These are phyloP conservation scores for Cladobotryum mycophilum DNA, from an alignment of 2,329 filamentous ascomycete species.

Conservation along the genomic window DNA sequence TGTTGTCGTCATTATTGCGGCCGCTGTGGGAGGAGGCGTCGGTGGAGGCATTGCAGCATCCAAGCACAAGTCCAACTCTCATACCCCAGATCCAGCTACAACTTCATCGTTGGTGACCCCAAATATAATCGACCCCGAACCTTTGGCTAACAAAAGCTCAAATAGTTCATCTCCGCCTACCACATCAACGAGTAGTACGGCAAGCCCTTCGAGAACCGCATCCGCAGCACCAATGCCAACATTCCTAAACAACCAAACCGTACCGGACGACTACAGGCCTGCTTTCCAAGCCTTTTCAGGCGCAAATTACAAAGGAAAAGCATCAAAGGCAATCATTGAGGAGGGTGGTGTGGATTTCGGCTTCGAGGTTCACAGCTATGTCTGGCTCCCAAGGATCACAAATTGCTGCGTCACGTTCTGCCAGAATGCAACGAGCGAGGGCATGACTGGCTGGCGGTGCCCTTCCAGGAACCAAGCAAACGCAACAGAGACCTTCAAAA, in stretches of 20 bases:
- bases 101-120: not conserved
- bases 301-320: constrained; percentile 17
- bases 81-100: not conserved
- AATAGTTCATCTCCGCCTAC: not conserved
- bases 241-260: constrained; percentile 21
- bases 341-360: constrained; percentile 20
- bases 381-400: constrained; percentile 16
- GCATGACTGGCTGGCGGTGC: constrained; percentile 22
- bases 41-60: constrained; percentile 13
- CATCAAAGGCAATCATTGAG: constrained; percentile 17
- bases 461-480: constrained; percentile 12
- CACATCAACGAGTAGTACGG: not conserved
- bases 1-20: constrained; percentile 12
- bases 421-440: constrained; percentile 16
- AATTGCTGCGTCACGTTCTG: constrained; percentile 21
- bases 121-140: too few relatives aligned
- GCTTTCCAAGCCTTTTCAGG: constrained; percentile 28
- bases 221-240: constrained; percentile 1
- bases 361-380: constrained; percentile 17
- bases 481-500: constrained; percentile 14
- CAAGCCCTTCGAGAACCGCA: constrained; percentile 1
- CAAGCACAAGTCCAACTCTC: not conserved
- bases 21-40: constrained; percentile 15
- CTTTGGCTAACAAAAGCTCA: too few relatives aligned
- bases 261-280: constrained; percentile 10